Evolutionary conservation across 305 asterid species (phyloP), one percentile per base, ranked within the genome.

Genomic region (Plantago rigida): DNA sequence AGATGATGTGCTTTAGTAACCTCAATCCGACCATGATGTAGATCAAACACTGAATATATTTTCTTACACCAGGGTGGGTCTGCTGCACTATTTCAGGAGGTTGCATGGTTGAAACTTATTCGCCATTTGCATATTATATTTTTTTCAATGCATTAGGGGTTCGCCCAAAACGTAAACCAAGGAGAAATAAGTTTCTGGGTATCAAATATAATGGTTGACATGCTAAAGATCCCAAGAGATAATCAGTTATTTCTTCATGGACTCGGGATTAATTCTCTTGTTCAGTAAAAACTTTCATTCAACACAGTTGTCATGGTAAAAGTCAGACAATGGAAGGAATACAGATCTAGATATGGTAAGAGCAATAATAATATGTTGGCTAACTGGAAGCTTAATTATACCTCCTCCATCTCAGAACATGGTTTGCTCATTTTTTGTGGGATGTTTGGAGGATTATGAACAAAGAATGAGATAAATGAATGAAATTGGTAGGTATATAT

Each of bases 221-320:
- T 2, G 13, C 46, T 41, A 41, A 41, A 10, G 46, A 11, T 41
- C 9, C 12, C 9, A 41, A 41, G 26, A 41, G 9, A 41, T 36
- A 36, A 36, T 41, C 46, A 41, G 9, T 41, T 41, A 41, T 41
- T 41, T 9, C 46, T 3, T 41, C 13, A 41, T 8, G 46, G 46
- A 9, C 42, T 9, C 57, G 61, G 48, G 61, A 61, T 26, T 48
- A 48, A 24, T 51, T 47, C 49, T 22, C 41, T 68, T 49, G 11
- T 22, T 24, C 47, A 42, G 24, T 11, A 14, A 41, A 13, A 59
- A 19, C 15, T 52, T 62, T 52, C 62, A 56, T 65, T 51, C 28
- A 45, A 49, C 50, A 51, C 19, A 41, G 26, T 24, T 29, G 54
- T 45, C n/a, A 47, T 12, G 31, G 22, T 7, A 42, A 49, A 68